Base-by-base conservation (phyloP, 441 rosid genomes). In the Aquilaria agallochum region DNA sequence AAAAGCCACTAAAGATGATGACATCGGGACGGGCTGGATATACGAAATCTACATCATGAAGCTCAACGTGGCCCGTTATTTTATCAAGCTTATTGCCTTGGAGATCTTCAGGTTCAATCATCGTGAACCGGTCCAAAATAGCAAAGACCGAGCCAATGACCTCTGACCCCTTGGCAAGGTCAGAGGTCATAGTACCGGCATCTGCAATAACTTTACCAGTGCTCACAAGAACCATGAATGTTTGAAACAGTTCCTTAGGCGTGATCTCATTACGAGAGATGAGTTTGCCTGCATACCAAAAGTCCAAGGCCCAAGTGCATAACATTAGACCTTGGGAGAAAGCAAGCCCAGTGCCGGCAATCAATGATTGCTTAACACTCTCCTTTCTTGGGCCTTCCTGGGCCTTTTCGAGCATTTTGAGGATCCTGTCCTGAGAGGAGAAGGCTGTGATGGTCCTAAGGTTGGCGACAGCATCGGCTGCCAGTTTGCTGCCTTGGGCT, bases 161-260 rank as follows among this genome's bases (percentile, higher is more conserved):
- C 2, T 83, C 73, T 0, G 89, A 68, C 7, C 96, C 93, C 64
- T 82, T 81, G 11, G 86, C 86, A 33, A 89, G 31, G 53, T 89
- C 96, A 0, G 89, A 69, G 4, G 96, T 89, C 96, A 84, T 87
- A 62, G 88, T 83, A 51, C 91, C 96, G 0, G 91, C 91, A 60
- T 89, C 88, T 0, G 93, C 89, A 0, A 89, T 81, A 42, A 89
- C 88, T 0, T 83, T 81, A 2, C 93, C 91, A 0, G 93, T 89
- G 73, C 84, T 81, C 6, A 80, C 81, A 60, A 89, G 65, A 42
- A 89, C 69, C 85, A 89, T 70, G 68, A 83, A 89, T 2, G 94
- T 85, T 63, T 89, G 74, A 8, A 89, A 89, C 34, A 89, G 55
- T 42, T 84, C 79, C 62, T 81, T 80, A 0, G 86, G 57, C 0